Base-by-base conservation (phyloP, 805 yeast genomes). In the Debaryomyces castellii region DNA sequence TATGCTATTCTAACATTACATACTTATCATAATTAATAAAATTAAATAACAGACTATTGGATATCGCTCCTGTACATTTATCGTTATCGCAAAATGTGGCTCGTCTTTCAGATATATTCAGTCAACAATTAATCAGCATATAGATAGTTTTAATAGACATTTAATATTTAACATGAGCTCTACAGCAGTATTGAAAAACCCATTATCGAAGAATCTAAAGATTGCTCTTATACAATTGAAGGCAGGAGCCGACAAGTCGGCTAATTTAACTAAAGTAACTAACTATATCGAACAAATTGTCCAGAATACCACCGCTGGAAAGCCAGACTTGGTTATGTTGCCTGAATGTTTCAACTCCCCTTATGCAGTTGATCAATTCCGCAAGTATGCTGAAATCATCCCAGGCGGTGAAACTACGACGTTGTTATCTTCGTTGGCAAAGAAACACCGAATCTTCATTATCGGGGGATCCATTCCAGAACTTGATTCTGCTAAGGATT, bases 261-360 rank as follows among this genome's bases (percentile, higher is more conserved):
- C 85, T 53, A 94, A 94, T 66, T 71, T 92, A 49, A 60, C 73
- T 40, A 83, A 85, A 53, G 96, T 88, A 4, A 74, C 78, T 40
- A 74, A 73, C 9, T 82, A 77, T 53, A 80, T 89, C 39, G 72
- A 74, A 18, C 80, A 77, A 46, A 97, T 98, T 0, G 65, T 68
- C 9, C 43, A 51, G 1, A 56, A 58, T 18, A 60, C 74, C 20
- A 62, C 59, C 33, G 53, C 63, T 30, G 72, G 70, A 2, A 59
- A 57, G 43, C 49, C 84, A 35, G 87, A 91, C 56, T 71, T 92
- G 35, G 79, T 94, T 9, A 89, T 94, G 52, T 71, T 94, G 25
- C 99, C 99, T 7, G 98, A 94, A 69, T 90, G 97, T 69, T 92
- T 91, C 79, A 94, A 92, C 64, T 88, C 97, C 1, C 98, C 98